Evolutionary conservation across 2,329 filamentous ascomycete genomes (phyloP), one percentile per base, ranked within the genome.

Genomic region (Cladobotryum protrusum): DNA sequence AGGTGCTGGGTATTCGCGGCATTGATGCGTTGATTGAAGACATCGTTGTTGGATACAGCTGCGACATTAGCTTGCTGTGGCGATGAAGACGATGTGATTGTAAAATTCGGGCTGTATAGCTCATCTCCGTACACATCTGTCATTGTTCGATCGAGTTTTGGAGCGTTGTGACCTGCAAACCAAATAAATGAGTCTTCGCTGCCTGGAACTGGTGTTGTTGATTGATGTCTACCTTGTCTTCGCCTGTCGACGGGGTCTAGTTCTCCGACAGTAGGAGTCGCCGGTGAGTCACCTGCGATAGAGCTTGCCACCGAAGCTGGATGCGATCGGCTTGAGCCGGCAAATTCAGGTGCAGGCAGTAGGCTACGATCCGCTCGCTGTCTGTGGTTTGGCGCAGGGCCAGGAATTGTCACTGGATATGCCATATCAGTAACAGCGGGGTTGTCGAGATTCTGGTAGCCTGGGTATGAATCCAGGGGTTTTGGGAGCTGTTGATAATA

Each of bases 81-180:
- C 11, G 77, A 74, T 3, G 81, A 71, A 4, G 81, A 71, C 0
- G 80, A 76, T 1, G 78, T 78, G 60, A 83, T 75, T 33, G 73
- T 75, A 53, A 83, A 82, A 58, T 76, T 78, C 1, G 86, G 85
- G 59, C 85, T 90, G 73, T 88, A 95, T 1, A 95, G 77, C 66
- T 93, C 89, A 65, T 96, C 91, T 60, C 82, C 79, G 62, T 87
- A 92, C 45, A 89, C 79, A 62, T 95, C 89, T 15, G 89, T 92
- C 71, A 93, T 89, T 1, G 90, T 93, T 50, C 89, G 79, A 58
- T 90, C 85, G 56, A 95, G 79, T 68, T 92, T 93, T 20, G 90
- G 86, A 20, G 83, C 72, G 36, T 75, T 72, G 54, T 72, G 72
- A 56, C 81, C 77, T 69, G 49, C 8, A 15, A 9, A 13, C 20